Base-by-base conservation (phyloP, 1,284 basidiomycete species). In the Earliella scabrosa region DNA sequence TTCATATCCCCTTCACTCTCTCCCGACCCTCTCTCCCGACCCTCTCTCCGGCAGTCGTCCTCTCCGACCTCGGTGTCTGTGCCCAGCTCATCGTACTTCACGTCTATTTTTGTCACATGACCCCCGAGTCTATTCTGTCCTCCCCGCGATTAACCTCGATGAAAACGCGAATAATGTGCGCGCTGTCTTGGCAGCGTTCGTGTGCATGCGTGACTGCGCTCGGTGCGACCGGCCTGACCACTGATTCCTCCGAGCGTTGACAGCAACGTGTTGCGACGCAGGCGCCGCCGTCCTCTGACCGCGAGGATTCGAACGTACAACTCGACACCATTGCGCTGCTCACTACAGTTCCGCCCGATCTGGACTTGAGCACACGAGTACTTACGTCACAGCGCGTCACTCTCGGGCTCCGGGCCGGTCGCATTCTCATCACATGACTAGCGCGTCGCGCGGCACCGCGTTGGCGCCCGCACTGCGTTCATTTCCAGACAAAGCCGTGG, bases 121-220 rank as follows among this genome's bases (percentile, higher is more conserved):
- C 32, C 29, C n/a, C 23, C 24, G 20, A 14, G n/a, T 21, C 8
- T 32, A 24, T 47, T 34, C 16, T 24, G 29, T 31, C 13, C 16
- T 8, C 35, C 24, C 9, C 16, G 18, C 38, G 21, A 8, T n/a
- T 32, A 45, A 38, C 43, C 41, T 50, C 43, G 51, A 53, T 39
- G 44, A 43, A 39, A 39, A 40, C 34, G 45, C 52, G 45, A 48
- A 52, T 45, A 48, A 45, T 44, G 16, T 45, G 50, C 41, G 45
- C 23, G 16, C 29, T 14, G 45, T 38, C 29, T 45, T 52, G 46
- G 46, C 47, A 21, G 21, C 46, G 29, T 54, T 31, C 41, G 29
- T 27, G 23, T 34, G 45, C 20, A 43, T 38, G 38, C 36, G 43
- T 29, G 4, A 24, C 23, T 8, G 21, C 39, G 2, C 29, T 24